Conservation (phyloP, 805 yeast species). For the Ogataea parapolymorpha region DNA sequence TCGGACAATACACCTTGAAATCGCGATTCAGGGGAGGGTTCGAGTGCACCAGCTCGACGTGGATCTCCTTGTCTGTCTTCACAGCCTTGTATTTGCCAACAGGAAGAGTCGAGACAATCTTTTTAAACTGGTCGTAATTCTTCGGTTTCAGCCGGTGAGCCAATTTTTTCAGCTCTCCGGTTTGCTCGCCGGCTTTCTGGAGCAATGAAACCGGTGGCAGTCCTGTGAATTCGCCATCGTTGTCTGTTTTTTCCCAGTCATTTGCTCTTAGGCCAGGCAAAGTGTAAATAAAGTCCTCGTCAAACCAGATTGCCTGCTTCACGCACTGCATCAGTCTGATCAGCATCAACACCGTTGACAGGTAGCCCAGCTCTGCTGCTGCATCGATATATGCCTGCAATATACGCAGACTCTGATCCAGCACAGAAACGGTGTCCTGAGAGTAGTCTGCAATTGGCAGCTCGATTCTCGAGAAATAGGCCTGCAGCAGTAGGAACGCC, state of each 20-base stretch:
- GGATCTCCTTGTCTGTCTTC: constrained; percentile 30
- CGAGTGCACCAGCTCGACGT: constrained; percentile 51
- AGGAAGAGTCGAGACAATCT: constrained; percentile 59
- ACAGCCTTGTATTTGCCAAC: constrained; percentile 46
- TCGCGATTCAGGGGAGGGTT: constrained; percentile 50
- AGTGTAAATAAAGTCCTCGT: constrained; percentile 61
- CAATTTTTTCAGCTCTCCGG: constrained; percentile 33
- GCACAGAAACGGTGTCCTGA: constrained; percentile 88
- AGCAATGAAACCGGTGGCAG: constrained; percentile 26
- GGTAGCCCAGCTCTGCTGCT: constrained; percentile 77
- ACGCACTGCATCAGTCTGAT: constrained; percentile 77
- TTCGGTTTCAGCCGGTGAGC: constrained; percentile 43
- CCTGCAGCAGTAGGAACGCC: constrained; percentile 68
- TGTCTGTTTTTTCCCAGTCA: constrained; percentile 14
- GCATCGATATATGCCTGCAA: constrained; percentile 91
- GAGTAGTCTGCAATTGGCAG: constrained; percentile 93
- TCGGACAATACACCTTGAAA: constrained; percentile 69
- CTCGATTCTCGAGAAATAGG: constrained; percentile 65
- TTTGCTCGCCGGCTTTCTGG: constrained; percentile 40
- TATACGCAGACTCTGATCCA: constrained; percentile 93
- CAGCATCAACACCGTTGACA: constrained; percentile 56
- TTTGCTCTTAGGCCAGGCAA: constrained; percentile 46
- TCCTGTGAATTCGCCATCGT: constrained; percentile 1
- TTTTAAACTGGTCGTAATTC: constrained; percentile 46
- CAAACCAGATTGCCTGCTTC: constrained; percentile 87